phyloP scores from a whole-genome alignment of 208 protist genomes.

The Perkinsela sp. region DNA sequence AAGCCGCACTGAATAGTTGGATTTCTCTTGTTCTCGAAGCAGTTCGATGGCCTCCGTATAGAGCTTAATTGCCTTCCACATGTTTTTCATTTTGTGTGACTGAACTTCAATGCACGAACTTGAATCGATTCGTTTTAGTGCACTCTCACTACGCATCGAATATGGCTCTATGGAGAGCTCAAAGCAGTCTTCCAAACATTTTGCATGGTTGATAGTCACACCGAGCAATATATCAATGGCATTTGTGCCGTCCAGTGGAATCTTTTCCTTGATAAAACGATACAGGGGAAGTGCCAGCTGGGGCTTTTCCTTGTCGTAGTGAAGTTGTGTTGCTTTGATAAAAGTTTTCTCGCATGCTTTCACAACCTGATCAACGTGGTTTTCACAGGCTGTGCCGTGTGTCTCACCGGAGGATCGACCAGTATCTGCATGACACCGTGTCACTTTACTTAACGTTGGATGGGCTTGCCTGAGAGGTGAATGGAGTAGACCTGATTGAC shows the following conservation, averaged over 20 bases:
- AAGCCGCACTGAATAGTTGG: neutral
- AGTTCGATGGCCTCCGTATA: neutral
- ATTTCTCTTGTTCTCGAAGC: neutral
- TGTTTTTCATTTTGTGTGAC: neutral
- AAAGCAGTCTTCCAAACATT: neutral
- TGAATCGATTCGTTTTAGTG: no score
- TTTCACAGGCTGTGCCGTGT: no score
- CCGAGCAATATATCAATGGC: neutral
- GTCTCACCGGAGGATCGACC: no score
- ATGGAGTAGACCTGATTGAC: no score
- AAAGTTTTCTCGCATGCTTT: neutral
- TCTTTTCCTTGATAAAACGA: neutral
- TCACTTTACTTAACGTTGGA: no score
- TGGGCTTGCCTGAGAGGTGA: no score
- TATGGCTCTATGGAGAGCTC: neutral
- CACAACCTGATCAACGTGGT: neutral
- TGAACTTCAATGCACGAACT: neutral
- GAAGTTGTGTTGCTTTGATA: neutral
- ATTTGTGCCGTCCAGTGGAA: neutral
- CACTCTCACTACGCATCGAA: no score
- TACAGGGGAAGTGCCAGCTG: neutral
- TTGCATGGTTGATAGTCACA: neutral
- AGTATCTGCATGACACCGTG: no score
- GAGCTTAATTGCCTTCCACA: neutral
- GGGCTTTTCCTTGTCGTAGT: neutral